A percentile compares a stretch with the other conserved stretches of the same genome.
Evolutionary conservation across 1,284 basidiomycete species (phyloP).

Genomic region (Anthracocystis setariae): DNA sequence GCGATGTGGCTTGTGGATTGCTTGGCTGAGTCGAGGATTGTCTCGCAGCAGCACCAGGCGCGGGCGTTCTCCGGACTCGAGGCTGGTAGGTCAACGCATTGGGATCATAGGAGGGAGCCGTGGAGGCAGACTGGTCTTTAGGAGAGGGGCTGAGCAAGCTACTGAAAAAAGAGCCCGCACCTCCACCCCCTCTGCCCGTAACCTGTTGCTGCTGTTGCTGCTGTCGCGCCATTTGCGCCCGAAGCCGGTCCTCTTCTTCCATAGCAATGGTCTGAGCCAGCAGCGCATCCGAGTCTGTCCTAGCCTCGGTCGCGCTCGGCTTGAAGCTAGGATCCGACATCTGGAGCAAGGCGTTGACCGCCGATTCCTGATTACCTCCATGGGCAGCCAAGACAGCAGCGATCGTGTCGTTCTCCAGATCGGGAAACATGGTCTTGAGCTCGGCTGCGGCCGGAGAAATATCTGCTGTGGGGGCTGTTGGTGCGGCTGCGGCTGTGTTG

Average conservation of each 20-base stretch:
- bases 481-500: constrained; percentile 1
- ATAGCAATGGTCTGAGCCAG: constrained; percentile 51
- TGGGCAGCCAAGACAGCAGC: constrained; percentile 51
- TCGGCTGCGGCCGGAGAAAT: constrained; percentile 39
- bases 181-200: constrained; percentile 37
- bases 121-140: constrained; percentile 7
- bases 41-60: constrained; percentile 12
- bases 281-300: constrained; percentile 53
- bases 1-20: constrained; percentile 10
- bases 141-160: constrained; percentile 25
- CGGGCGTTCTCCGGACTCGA: constrained; percentile 30
- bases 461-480: constrained; percentile 3
- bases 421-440: constrained; percentile 58
- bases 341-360: constrained; percentile 55
- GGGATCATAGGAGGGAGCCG: constrained; percentile 49
- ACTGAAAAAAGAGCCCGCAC: constrained; percentile 39
- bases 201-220: constrained; percentile 31
- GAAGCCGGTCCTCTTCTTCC: constrained; percentile 47
- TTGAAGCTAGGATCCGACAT: constrained; percentile 60
- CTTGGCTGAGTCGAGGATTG: constrained; percentile 14
- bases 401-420: constrained; percentile 56
- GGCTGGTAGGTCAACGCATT: constrained; percentile 57
- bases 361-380: constrained; percentile 53
- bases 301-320: constrained; percentile 25
- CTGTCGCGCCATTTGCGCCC: constrained; percentile 15